These are phyloP conservation scores for Malassezia dermatis DNA, from an alignment of 1,284 basidiomycete genomes.

Conservation along the genomic window DNA sequence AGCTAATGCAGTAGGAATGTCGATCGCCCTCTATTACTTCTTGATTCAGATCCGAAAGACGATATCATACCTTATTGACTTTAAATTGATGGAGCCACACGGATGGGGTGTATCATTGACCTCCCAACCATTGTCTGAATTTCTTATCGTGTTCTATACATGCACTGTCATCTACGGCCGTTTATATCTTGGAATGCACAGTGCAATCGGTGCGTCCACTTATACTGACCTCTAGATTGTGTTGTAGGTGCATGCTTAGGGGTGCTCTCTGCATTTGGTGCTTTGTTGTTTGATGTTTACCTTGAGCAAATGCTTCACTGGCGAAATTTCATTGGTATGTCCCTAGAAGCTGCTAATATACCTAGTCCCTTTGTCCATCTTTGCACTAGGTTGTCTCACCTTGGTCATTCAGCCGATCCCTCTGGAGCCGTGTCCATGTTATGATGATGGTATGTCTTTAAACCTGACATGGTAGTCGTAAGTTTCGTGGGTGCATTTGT, in stretches of 20 bases:
- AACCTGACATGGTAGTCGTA: conserved; percentile 5
- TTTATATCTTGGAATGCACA: conserved; percentile 57
- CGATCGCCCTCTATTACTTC: conserved; percentile 48
- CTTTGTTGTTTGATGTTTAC: not conserved
- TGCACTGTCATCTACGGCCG: conserved; percentile 76
- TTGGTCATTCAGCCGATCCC: conserved; percentile 74
- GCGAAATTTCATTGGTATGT: not conserved
- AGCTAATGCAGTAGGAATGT: conserved; percentile 79
- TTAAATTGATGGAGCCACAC: not conserved
- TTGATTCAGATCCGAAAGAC: conserved; percentile 9
- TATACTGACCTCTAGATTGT: conserved; percentile 33
- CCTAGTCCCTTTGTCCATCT: conserved; percentile 59
- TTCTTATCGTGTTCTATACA: conserved; percentile 36
- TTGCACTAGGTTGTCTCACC: conserved; percentile 55
- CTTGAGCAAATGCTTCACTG: not conserved
- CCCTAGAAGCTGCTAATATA: not conserved
- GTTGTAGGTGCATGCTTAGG: conserved; percentile 4
- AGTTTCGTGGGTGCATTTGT: conserved; percentile 12
- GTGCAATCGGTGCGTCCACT: conserved; percentile 24
- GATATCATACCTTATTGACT: not conserved
- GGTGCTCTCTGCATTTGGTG: not conserved
- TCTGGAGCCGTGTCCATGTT: conserved; percentile 90
- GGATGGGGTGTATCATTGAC: not conserved
- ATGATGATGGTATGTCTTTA: conserved; percentile 59
- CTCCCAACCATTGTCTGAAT: conserved; percentile 22